Base-by-base conservation (phyloP, 495 filamentous ascomycete genomes). In the Penicillium subrubescens region DNA sequence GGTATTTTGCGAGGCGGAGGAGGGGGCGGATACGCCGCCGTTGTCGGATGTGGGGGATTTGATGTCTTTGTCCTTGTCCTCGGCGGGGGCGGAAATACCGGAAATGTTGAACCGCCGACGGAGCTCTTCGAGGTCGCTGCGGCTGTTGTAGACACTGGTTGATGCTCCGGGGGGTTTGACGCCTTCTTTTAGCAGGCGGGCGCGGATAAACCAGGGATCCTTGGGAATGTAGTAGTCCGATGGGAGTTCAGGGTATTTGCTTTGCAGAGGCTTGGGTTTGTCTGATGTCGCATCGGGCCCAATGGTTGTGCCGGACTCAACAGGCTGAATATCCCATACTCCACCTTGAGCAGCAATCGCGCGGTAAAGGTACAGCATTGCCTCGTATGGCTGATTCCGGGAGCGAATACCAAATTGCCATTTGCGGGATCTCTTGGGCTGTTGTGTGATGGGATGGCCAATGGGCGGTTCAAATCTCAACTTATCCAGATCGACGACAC, bases 341-440 rank as follows among this genome's bases (percentile, higher is more conserved):
- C 92, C 94, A 21, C 92, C 93, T 69, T 97, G 92, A 58, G 92
- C 92, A 33, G 85, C 78, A 39, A 99, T 83, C 1, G 96, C 94
- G 68, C 92, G 90, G 81, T 97, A 98, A 55, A 99, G 91, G 72
- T 95, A 97, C 11, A 93, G 77, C 72, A 99, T 90, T 0, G 95
- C 95, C 69, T 99, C 95, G 33, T 94, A 88, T 0, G 96, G 95
- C 25, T 92, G 91, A 74, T 97, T 99, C 34, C 96, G 85, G 25
- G 91, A 94, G 1, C 95, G 87, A 62, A 99, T 99, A 34, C 95
- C 95, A 72, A 98, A 99, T 75, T 98, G 96, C 95, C 95, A 99
- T 62, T 92, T 90, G 1, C 92, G 91, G 3, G 88, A 79, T 75
- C 88, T 91, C 73, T 90, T 94, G 29, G 76, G 78, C 57, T 80